Conservation (phyloP, 495 filamentous ascomycete genomes). For the Penicillium roqueforti region DNA sequence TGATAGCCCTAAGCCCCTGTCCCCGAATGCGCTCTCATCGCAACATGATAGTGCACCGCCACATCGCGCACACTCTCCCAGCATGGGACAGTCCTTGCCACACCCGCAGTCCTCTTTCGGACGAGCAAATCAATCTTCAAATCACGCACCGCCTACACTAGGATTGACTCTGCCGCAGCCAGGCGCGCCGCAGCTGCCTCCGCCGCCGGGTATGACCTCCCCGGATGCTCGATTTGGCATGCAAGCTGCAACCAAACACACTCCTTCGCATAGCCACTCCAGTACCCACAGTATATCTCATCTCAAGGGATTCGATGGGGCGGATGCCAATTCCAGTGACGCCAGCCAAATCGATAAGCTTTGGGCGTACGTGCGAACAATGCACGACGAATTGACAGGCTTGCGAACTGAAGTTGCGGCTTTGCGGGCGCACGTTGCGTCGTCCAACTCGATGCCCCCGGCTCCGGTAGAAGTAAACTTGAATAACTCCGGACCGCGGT, state of each 20-base stretch:
- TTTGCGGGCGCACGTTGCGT: conserved; percentile 38
- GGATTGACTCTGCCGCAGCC: conserved; percentile 39
- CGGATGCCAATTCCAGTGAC: conserved; percentile 25
- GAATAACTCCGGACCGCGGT: conserved; percentile 22
- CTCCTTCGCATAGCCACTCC: conserved; percentile 38
- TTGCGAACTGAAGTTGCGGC: conserved; percentile 40
- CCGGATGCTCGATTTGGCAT: conserved; percentile 45
- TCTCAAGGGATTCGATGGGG: conserved; percentile 27
- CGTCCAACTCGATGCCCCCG: conserved; percentile 26
- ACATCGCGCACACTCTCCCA: conserved; percentile 65
- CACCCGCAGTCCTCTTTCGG: conserved; percentile 61
- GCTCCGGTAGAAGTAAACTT: conserved; percentile 23
- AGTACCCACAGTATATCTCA: conserved; percentile 36
- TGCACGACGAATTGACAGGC: conserved; percentile 39
- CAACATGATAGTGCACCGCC: conserved; percentile 51
- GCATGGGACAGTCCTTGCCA: conserved; percentile 57
- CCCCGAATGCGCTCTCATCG: conserved; percentile 61
- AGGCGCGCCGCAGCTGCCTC: conserved; percentile 49
- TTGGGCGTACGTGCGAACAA: conserved; percentile 44
- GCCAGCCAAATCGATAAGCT: conserved; percentile 35
- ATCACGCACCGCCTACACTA: conserved; percentile 25
- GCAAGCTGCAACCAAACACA: conserved; percentile 32
- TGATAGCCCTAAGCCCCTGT: conserved; percentile 83
- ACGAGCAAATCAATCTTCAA: conserved; percentile 39
- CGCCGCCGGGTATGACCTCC: conserved; percentile 46